A percentile compares a stretch with the other conserved stretches of the same genome.
Conservation (phyloP, 352 stramenopile species). For the Pythium oligandrum region DNA sequence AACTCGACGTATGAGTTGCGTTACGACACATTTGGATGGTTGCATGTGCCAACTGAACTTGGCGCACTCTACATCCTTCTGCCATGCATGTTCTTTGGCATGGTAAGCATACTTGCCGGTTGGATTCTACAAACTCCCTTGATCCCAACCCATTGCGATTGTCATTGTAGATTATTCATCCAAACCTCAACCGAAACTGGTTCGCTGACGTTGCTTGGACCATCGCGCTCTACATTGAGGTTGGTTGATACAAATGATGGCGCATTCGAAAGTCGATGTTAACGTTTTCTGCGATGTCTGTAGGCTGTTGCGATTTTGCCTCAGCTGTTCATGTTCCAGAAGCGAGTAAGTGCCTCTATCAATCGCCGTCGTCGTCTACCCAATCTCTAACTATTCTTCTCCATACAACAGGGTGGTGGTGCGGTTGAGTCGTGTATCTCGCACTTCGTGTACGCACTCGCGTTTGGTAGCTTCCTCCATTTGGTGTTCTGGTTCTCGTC, state of each 20-base stretch:
- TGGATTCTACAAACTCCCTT: conserved; percentile 39
- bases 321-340: conserved; percentile 99
- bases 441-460: conserved; percentile 95
- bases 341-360: conserved; percentile 56
- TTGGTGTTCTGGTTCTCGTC: conserved; percentile 99
- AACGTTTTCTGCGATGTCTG: too few relatives aligned
- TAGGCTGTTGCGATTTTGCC: conserved; percentile 92
- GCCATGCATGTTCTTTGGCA: conserved; percentile 86
- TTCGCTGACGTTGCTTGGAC: conserved; percentile 96
- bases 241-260: not conserved
- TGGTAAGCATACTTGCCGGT: conserved; percentile 31
- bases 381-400: not conserved
- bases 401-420: conserved; percentile 59
- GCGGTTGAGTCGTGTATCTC: conserved; percentile 96
- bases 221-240: conserved; percentile 98
- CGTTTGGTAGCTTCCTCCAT: conserved; percentile 94
- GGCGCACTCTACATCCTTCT: conserved; percentile 80
- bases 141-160: conserved; percentile 47
- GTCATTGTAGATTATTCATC: conserved; percentile 89
- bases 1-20: conserved; percentile 95
- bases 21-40: conserved; percentile 94
- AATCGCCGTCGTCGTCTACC: too few relatives aligned
- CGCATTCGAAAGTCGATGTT: too few relatives aligned
- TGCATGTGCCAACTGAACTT: conserved; percentile 81
- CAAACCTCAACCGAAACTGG: conserved; percentile 95